Base-by-base conservation (phyloP, 495 filamentous ascomycete species). In the Xylaria acuta region DNA sequence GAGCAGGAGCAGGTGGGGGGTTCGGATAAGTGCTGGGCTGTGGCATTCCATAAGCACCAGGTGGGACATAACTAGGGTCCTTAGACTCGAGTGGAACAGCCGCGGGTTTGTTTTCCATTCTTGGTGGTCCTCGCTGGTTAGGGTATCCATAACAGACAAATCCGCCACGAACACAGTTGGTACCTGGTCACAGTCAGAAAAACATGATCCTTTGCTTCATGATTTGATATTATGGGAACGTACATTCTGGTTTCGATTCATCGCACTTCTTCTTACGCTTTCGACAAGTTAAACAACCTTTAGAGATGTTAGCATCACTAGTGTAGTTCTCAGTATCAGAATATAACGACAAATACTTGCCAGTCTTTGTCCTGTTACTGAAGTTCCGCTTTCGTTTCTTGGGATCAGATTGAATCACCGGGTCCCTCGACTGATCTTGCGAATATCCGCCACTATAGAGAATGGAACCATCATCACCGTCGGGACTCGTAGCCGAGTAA, bases 231-330 rank as follows among this genome's bases (percentile, higher is more conserved):
- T 47, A 53, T 36, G 43, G 41, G 25, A 43, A 84, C 89, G 80
- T 78, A 97, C 96, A 99, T 85, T 94, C 92, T 54, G 96, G 96
- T 81, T 97, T 95, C 72, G 88, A 88, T 83, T 99, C 96, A 77
- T 99, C 96, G 79, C 96, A 99, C 82, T 99, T 99, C 89, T 99
- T 99, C 88, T 99, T 99, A 59, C 96, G 88, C 75, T 91, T 88
- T 67, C 96, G 87, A 80, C 96, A 99, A 36, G 96, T 99, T 84
- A 97, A 92, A 79, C 96, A 99, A 22, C 96, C 71, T 73, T 32
- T 2, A 22, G 1, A 27, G 32, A 73, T 67, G 74, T 79, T 66
- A 79, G 77, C 65, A 75, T 74, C 18, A 51, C 32, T 56, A 27
- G 22, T 5, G 14, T 38, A 49, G 22, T 16, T 14, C 25, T 20